phyloP scores from a whole-genome alignment of 805 yeast genomes.

The Starmerella lactis-condensi region DNA sequence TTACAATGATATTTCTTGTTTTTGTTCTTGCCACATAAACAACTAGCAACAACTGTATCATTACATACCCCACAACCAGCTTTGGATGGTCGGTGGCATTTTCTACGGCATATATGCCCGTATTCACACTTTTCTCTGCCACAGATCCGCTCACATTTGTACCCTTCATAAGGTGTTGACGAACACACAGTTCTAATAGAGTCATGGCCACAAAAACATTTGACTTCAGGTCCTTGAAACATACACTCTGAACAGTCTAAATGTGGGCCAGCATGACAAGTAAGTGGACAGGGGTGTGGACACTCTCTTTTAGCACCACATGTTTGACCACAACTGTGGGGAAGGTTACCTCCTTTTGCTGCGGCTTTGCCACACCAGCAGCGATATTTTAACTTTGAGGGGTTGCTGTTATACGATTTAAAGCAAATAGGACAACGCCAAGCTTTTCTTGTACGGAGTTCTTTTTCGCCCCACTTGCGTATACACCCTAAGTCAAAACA shows the following conservation, averaged over 20 bases:
- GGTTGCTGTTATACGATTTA: slow-evolving; percentile 2
- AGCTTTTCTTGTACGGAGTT: slow-evolving; percentile 28
- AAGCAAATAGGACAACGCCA: slow-evolving; percentile 18
- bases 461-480: slow-evolving; percentile 60
- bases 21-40: slow-evolving; percentile 11
- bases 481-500: slow-evolving; percentile 78
- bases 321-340: slow-evolving; percentile 18
- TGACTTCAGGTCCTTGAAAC: slow-evolving; percentile 12
- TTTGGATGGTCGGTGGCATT: slow-evolving; percentile 11
- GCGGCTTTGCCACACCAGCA: slow-evolving; percentile 18
- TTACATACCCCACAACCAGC: slow-evolving; percentile 12
- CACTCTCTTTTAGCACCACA: slow-evolving; percentile 15
- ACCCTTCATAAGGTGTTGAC: slow-evolving; percentile 11
- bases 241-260: slow-evolving; percentile 9
- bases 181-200: slow-evolving; percentile 8
- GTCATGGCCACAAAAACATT: slow-evolving; percentile 14
- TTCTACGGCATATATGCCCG: slow-evolving; percentile 11
- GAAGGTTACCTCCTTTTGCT: slow-evolving; percentile 4
- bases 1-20: neutral
- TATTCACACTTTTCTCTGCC: slow-evolving; percentile 5
- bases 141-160: slow-evolving; percentile 10
- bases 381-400: slow-evolving; percentile 6
- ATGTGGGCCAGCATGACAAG: slow-evolving; percentile 18
- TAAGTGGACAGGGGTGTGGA: slow-evolving; percentile 17
- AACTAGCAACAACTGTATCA: slow-evolving; percentile 24